phyloP scores from a whole-genome alignment of 2,329 filamentous ascomycete species.

The Xylariaceae sp. region DNA sequence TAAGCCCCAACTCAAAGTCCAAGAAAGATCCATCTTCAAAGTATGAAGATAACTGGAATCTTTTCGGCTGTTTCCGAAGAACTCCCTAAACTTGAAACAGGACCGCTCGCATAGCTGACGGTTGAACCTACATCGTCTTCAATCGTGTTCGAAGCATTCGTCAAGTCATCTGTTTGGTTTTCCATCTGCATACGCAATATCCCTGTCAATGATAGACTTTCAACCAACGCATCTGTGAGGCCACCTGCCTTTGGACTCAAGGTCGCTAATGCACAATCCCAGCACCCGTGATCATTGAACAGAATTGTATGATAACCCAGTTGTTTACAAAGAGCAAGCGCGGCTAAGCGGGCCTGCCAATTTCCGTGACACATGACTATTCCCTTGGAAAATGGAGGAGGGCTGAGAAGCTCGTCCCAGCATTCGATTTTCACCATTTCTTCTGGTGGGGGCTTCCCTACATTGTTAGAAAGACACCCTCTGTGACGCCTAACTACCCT shows the following conservation, averaged over 20 bases:
- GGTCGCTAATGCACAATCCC: conserved; percentile 5
- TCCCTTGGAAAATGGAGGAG: neutral
- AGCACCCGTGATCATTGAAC: conserved; percentile 7
- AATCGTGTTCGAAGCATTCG: too few relatives aligned
- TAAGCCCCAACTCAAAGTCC: too few relatives aligned
- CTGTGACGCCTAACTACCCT: neutral
- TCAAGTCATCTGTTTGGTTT: neutral
- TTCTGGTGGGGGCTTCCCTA: neutral
- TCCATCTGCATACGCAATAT: too few relatives aligned
- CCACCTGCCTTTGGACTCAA: too few relatives aligned
- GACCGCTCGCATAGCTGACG: too few relatives aligned
- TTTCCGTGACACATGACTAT: conserved; percentile 7
- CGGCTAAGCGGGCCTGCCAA: conserved; percentile 8
- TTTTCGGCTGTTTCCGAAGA: too few relatives aligned
- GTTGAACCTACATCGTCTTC: too few relatives aligned
- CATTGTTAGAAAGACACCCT: neutral
- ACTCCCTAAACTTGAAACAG: too few relatives aligned
- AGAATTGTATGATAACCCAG: conserved; percentile 1
- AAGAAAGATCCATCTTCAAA: too few relatives aligned
- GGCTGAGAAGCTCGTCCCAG: conserved; percentile 10
- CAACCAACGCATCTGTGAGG: too few relatives aligned
- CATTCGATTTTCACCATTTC: conserved; percentile 7
- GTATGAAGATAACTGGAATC: too few relatives aligned
- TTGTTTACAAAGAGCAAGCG: conserved; percentile 1
- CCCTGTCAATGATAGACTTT: too few relatives aligned